These are phyloP conservation scores for Macrophomina tecta DNA, from an alignment of 2,329 filamentous ascomycete genomes.

Conservation along the genomic window DNA sequence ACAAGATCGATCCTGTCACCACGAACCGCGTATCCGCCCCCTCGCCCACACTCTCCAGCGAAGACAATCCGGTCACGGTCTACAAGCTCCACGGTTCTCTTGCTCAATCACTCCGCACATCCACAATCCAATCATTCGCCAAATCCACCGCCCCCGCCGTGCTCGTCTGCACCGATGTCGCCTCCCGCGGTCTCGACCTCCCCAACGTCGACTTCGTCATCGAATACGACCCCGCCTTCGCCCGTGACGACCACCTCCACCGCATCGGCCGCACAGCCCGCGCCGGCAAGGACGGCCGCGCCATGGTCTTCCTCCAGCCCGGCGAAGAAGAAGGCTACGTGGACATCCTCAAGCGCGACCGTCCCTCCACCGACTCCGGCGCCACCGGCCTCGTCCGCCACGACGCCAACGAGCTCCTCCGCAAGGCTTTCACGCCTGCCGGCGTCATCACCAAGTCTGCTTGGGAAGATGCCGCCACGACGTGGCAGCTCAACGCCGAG, in stretches of 20 bases:
- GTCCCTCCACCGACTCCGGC: slow-evolving; percentile 36
- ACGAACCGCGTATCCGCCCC: slow-evolving; percentile 68
- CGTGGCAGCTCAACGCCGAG: slow-evolving; percentile 70
- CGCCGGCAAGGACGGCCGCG: slow-evolving; percentile 85
- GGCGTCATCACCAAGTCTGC: slow-evolving; percentile 41
- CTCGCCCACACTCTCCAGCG: slow-evolving; percentile 67
- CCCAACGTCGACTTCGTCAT: slow-evolving; percentile 94
- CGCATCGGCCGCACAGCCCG: slow-evolving; percentile 93
- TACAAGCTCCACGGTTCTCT: slow-evolving; percentile 93
- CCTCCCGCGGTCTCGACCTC: slow-evolving; percentile 92
- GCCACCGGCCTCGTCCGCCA: slow-evolving; percentile 58
- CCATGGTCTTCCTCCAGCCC: slow-evolving; percentile 86
- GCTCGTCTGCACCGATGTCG: slow-evolving; percentile 92
- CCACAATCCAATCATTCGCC: slow-evolving; percentile 82
- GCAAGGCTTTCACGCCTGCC: slow-evolving; percentile 63
- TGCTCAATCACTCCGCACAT: slow-evolving; percentile 83
- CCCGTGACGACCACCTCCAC: slow-evolving; percentile 90
- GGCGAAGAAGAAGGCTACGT: slow-evolving; percentile 94
- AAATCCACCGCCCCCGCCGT: slow-evolving; percentile 76
- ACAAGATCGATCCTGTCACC: slow-evolving; percentile 35
- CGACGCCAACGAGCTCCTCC: slow-evolving; percentile 69
- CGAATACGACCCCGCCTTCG: slow-evolving; percentile 96
- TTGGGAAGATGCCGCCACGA: slow-evolving; percentile 71
- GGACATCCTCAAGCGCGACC: slow-evolving; percentile 64
- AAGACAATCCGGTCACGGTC: slow-evolving; percentile 77